Evolutionary conservation across 2,329 filamentous ascomycete genomes (phyloP), one percentile per base, ranked within the genome.

Genomic region (Fonsecaea pedrosoi): DNA sequence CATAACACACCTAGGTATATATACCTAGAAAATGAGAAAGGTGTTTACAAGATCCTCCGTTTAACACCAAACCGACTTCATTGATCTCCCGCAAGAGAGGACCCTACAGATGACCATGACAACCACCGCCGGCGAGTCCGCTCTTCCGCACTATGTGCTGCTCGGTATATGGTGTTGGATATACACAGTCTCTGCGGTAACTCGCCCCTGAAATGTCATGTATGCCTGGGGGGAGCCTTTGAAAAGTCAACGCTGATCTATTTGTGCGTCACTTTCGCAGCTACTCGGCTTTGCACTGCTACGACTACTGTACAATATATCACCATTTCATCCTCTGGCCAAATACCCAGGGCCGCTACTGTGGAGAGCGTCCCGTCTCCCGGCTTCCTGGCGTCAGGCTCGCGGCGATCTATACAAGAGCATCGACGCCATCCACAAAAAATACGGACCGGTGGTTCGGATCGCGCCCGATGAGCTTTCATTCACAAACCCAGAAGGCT

Each of bases 391-490:
- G 34, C 62, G 66, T 40, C 61, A 62, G 18, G 60, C 62, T 1
- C n/a, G 50, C 30, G 69, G 69, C 37, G 57, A 64, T 40, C 62
- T 71, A 2, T 64, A 71, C 56, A 12, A 62, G 30, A 38, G 56
- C 37, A 64, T 69, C 37, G 54, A 59, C 37, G 61, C 56, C 59
- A 64, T 77, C 10, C 76, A 78, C 57, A 65, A 70, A 0, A 38
- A 70, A 32, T 77, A 78, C 63, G 76, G 76, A 2, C 56, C 71
- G 13, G 68, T 74, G 0, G 73, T 78, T 9, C 76, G 77, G 1
- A 71, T 77, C 13, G 74, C 75, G 1, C 77, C 77, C 0, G 67
- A 76, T 34, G 75, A 77, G 50, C 70, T 77, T 13, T 74, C 74
- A 0, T 76, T 75, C 35, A 71, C 65, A 32, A 42, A 70, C 7